Base-by-base conservation (phyloP, 371 early-diverging fungal genomes). In the Rhizopus delemar region DNA sequence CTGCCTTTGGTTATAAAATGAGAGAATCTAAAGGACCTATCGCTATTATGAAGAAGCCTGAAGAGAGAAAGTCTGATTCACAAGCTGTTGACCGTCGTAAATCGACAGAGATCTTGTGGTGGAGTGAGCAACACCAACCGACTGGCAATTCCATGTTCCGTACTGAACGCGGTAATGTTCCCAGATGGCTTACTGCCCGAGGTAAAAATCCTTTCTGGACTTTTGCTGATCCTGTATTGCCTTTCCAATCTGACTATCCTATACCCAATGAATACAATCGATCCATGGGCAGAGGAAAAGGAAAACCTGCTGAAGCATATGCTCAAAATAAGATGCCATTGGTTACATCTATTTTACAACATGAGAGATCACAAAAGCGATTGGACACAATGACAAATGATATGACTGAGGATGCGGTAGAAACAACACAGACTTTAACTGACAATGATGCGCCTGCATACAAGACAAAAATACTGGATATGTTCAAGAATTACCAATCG, bases 401-500 rank as follows among this genome's bases (percentile, higher is more conserved):
- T 8, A 31, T 15, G 28, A 32, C 35, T 15, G 22, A 55, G 31
- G 56, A 43, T 32, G 41, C 28, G 16, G 5, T 28, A 16, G 53
- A 46, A 31, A 13, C 53, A 1, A 15, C 4, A 22, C 22, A 22
- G 22, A 22, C 22, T 22, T 22, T 22, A 22, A 22, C 22, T 22
- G 22, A 22, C 22, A 22, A 22, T 22, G 22, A 22, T 22, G 22
- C 22, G 0, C 52, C 33, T 8, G 45, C 57, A 22, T 52, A 48
- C 8, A 46, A 53, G n/a, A 48, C 58, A 29, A 49, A 51, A 48
- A 33, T 55, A 5, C 41, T 48, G 5, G 46, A 32, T 51, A 51
- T 64, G 12, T 46, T 71, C 6, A 64, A 62, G 15, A 51, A 62
- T n/a, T 62, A 68, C 0, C 13, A 48, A 8, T 46, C 61, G 4